phyloP scores from a whole-genome alignment of 129 eudicot species.

The Lactuca saligna region DNA sequence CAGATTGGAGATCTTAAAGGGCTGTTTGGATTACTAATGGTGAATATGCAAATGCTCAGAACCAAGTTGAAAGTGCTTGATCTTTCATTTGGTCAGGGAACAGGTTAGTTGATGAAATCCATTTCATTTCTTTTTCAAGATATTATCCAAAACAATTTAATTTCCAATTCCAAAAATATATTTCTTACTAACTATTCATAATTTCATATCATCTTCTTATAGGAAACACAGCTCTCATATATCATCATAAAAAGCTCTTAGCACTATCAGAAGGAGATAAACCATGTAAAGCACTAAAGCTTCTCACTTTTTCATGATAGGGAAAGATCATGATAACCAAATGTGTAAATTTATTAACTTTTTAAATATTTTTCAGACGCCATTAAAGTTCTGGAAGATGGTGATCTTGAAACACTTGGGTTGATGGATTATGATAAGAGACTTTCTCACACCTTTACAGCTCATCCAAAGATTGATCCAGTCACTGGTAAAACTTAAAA shows the following conservation, averaged over 20 bases:
- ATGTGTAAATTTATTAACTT: neutral
- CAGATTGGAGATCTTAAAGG: constrained; percentile 98
- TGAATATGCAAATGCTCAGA: constrained; percentile 68
- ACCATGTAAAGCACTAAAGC: constrained; percentile 86
- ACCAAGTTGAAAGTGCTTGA: constrained; percentile 77
- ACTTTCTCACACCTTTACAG: constrained; percentile 82
- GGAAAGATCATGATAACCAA: no score
- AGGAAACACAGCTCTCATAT: constrained; percentile 93
- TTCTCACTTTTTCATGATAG: neutral
- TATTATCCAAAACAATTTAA: neutral
- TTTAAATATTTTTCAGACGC: constrained; percentile 49
- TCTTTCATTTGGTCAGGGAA: constrained; percentile 71
- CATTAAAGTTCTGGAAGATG: constrained; percentile 89
- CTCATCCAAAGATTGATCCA: constrained; percentile 99
- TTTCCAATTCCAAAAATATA: neutral
- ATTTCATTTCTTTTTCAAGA: constrained; percentile 7
- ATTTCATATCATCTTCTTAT: constrained; percentile 23
- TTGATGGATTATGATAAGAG: constrained; percentile 95
- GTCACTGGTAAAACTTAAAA: constrained; percentile 55
- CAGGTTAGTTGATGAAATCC: constrained; percentile 53
- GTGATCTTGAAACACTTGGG: constrained; percentile 95
- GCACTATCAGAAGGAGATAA: constrained; percentile 94
- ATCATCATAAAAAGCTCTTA: constrained; percentile 92
- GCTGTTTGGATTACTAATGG: constrained; percentile 66
- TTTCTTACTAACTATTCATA: constrained; percentile 4